phyloP scores from a whole-genome alignment of 2,329 filamentous ascomycete species.

The Elsinoe australis region DNA sequence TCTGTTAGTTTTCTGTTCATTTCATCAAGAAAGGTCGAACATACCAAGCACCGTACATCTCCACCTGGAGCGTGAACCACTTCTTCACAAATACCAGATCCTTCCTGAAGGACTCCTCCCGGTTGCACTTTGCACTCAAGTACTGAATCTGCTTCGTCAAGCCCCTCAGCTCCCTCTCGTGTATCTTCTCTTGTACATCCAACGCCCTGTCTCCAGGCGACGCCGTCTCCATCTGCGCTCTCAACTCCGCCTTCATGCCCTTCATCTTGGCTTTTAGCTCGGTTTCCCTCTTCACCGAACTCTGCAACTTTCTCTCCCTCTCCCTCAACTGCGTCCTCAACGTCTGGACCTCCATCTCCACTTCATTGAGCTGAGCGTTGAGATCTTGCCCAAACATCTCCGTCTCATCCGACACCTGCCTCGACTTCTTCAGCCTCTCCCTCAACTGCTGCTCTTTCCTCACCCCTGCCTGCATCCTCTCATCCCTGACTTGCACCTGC shows the following conservation, averaged over 20 bases:
- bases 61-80: slow-evolving; percentile 69
- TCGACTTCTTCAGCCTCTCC: slow-evolving; percentile 26
- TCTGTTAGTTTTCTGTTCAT: slow-evolving; percentile 15
- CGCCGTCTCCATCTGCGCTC: slow-evolving; percentile 21
- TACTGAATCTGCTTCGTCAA: slow-evolving; percentile 85
- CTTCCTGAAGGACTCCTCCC: slow-evolving; percentile 71
- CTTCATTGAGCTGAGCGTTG: slow-evolving; percentile 33
- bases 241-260: slow-evolving; percentile 24
- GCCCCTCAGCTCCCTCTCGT: slow-evolving; percentile 70
- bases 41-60: slow-evolving; percentile 85
- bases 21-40: too few relatives aligned
- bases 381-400: slow-evolving; percentile 34
- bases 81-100: slow-evolving; percentile 82
- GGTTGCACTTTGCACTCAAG: slow-evolving; percentile 70
- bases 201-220: slow-evolving; percentile 40
- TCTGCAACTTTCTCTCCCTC: slow-evolving; percentile 27
- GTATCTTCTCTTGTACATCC: slow-evolving; percentile 58
- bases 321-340: slow-evolving; percentile 32
- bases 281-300: slow-evolving; percentile 27
- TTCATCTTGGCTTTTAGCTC: slow-evolving; percentile 32
- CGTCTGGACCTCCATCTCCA: slow-evolving; percentile 35
- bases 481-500: slow-evolving; percentile 40
- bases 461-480: slow-evolving; percentile 27
- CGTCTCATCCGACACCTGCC: slow-evolving; percentile 24
- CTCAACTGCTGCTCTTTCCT: slow-evolving; percentile 38